Conservation (phyloP, 192 early-diverging fungal genomes). For the Coemansia erecta region DNA sequence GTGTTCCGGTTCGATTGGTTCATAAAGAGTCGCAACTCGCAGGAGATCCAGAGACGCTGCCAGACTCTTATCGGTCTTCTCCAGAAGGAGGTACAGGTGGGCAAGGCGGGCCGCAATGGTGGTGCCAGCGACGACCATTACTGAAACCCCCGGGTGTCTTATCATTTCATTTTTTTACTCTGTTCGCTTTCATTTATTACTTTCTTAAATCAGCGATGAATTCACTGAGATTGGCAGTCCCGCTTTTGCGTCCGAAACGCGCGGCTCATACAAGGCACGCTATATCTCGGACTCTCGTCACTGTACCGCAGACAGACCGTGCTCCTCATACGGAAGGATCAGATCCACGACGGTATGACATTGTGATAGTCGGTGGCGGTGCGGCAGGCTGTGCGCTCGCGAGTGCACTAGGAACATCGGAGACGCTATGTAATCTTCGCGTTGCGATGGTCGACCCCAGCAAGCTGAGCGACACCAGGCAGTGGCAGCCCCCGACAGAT, state of each 20-base stretch:
- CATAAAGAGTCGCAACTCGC: constrained; percentile 88
- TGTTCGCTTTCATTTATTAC: not conserved
- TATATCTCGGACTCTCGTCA: not conserved
- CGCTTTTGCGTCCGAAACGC: constrained; percentile 1
- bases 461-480: constrained; percentile 56
- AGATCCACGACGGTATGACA: constrained; percentile 59
- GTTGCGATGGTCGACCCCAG: constrained; percentile 82
- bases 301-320: not conserved
- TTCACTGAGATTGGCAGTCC: not conserved
- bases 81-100: constrained; percentile 38
- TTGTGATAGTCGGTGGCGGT: constrained; percentile 90
- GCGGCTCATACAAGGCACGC: not conserved
- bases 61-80: constrained; percentile 70
- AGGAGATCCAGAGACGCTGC: constrained; percentile 81
- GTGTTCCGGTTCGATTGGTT: constrained; percentile 98
- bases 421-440: constrained; percentile 33
- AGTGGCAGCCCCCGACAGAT: constrained; percentile 56
- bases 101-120: constrained; percentile 17
- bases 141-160: not conserved
- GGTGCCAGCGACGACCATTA: constrained; percentile 9
- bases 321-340: not conserved
- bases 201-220: not conserved
- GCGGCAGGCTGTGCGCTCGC: constrained; percentile 86
- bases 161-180: constrained; percentile 6
- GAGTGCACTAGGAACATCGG: constrained; percentile 55